A percentile compares a stretch with the other conserved stretches of the same genome.
Conservation (phyloP, 2,329 filamentous ascomycete genomes). For the Xylaria sp. region DNA sequence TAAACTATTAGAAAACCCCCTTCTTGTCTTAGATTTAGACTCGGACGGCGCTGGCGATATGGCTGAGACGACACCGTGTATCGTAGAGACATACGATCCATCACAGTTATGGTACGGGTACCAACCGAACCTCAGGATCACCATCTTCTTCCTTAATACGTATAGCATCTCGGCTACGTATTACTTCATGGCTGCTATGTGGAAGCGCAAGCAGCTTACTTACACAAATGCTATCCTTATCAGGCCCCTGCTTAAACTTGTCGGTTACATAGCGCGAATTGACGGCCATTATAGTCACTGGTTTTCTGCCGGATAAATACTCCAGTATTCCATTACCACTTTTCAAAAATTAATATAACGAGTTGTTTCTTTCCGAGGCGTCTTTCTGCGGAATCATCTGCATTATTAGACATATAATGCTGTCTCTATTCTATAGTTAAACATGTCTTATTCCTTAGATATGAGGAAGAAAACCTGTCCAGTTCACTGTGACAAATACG, state of each 20-base stretch:
- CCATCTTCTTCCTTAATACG: conserved; percentile 22
- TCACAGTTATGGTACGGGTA: conserved; percentile 25
- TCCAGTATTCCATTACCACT: too few relatives aligned
- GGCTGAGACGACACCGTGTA: conserved; percentile 1
- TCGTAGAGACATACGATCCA: conserved; percentile 8
- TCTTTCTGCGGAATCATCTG: too few relatives aligned
- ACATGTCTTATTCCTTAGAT: too few relatives aligned
- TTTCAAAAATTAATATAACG: too few relatives aligned
- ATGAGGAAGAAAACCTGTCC: too few relatives aligned
- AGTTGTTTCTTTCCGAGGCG: too few relatives aligned
- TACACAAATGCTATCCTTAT: conserved; percentile 27
- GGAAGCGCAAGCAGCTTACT: conserved; percentile 20
- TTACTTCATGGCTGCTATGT: conserved; percentile 3
- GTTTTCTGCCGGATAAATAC: too few relatives aligned
- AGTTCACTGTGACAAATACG: too few relatives aligned
- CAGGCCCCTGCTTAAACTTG: conserved; percentile 25
- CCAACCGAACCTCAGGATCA: conserved; percentile 27
- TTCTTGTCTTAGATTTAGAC: background rate
- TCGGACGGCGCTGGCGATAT: background rate
- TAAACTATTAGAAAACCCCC: background rate
- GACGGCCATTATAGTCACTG: conserved; percentile 18
- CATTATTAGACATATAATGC: too few relatives aligned
- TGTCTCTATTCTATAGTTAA: too few relatives aligned
- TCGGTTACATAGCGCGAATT: conserved; percentile 23
- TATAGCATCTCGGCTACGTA: conserved; percentile 6